Evolutionary conservation across 768 basidiomycete species (phyloP).

Genomic region (Suillus hirtellus): DNA sequence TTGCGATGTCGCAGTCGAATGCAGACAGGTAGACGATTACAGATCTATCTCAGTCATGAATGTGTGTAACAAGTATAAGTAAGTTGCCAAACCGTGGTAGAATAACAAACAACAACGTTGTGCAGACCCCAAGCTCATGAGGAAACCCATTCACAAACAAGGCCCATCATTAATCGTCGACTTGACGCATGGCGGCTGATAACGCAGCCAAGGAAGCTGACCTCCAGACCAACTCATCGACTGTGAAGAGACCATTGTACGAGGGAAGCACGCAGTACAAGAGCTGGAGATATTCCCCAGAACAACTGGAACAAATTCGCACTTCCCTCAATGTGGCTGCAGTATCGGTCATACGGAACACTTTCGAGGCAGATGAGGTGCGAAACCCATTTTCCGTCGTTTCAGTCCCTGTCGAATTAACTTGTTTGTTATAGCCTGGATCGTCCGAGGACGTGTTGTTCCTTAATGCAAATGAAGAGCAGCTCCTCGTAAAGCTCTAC

Average conservation of each 20-base stretch:
- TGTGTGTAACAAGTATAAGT: neutral
- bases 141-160: neutral
- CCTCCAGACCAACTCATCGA: neutral
- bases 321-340: slow-evolving; percentile 71
- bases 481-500: slow-evolving; percentile 86
- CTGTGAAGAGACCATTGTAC: slow-evolving; percentile 50
- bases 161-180: slow-evolving; percentile 1
- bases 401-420: slow-evolving; percentile 18
- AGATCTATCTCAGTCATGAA: neutral
- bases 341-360: slow-evolving; percentile 71
- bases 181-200: slow-evolving; percentile 8
- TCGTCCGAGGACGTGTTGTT: slow-evolving; percentile 75
- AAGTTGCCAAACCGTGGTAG: neutral
- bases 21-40: neutral
- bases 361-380: slow-evolving; percentile 83
- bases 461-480: slow-evolving; percentile 80
- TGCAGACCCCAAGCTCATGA: neutral
- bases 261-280: slow-evolving; percentile 79
- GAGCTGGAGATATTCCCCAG: slow-evolving; percentile 86
- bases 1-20: neutral
- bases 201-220: slow-evolving; percentile 9
- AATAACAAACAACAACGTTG: neutral
- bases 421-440: slow-evolving; percentile 51
- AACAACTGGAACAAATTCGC: slow-evolving; percentile 61
- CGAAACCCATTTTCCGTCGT: neutral